Evolutionary conservation across 306 rosid genomes (phyloP).

Genomic region (Geum urbanum): DNA sequence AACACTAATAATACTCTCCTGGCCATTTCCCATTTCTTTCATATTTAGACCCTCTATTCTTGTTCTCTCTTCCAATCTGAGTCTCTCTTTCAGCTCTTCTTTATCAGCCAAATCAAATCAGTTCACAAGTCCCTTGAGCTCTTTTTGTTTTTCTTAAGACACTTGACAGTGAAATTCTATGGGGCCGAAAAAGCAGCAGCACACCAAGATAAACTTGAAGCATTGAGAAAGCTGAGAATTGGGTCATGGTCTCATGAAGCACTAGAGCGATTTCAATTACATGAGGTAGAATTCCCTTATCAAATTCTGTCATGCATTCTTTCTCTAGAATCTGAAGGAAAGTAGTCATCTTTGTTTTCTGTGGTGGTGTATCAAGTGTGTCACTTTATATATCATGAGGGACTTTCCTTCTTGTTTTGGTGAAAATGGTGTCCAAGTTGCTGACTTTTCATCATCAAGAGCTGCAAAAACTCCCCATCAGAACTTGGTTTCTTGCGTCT

Average conservation of each 20-base stretch:
- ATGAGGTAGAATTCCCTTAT: constrained; percentile 23
- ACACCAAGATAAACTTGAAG: constrained; percentile 25
- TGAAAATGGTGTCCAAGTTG: constrained; percentile 81
- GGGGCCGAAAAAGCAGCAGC: constrained; percentile 15
- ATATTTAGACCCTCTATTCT: constrained; percentile 27
- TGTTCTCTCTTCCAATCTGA: constrained; percentile 29
- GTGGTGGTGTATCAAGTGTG: background rate
- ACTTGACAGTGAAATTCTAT: constrained; percentile 18
- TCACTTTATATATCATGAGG: constrained; percentile 39
- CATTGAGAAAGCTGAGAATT: constrained; percentile 21
- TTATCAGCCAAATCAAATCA: constrained; percentile 16
- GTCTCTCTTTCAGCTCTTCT: constrained; percentile 15
- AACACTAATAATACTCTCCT: constrained; percentile 22
- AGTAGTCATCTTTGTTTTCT: constrained; percentile 6
- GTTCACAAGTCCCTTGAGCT: background rate
- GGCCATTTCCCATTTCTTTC: constrained; percentile 17
- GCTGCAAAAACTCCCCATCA: constrained; percentile 58
- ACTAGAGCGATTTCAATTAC: constrained; percentile 16
- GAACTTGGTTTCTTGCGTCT: constrained; percentile 70
- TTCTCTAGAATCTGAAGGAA: background rate
- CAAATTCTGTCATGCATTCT: background rate
- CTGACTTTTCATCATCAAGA: constrained; percentile 58
- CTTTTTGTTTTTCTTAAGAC: constrained; percentile 15
- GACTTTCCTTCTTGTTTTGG: constrained; percentile 96
- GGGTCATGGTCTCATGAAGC: constrained; percentile 9